Evolutionary conservation across 768 basidiomycete species (phyloP).

Genomic region (Infundibulicybe gibba): DNA sequence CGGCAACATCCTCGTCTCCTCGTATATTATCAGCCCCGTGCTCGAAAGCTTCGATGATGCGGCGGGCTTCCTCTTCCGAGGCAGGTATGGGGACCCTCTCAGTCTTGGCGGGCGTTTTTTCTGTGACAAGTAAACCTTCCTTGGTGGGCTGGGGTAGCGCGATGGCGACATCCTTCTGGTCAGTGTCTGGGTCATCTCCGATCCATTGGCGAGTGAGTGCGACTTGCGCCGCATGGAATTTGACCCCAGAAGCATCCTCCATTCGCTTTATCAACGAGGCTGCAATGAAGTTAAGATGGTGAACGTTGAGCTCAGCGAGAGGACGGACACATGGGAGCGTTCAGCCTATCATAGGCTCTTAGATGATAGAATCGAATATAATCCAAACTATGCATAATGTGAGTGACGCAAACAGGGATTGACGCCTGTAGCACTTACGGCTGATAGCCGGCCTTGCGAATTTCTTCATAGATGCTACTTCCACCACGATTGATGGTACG

Average conservation of each 20-base stretch:
- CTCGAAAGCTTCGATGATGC: conserved; percentile 73
- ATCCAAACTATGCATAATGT: conserved; percentile 46
- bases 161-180: conserved; percentile 53
- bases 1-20: conserved; percentile 63
- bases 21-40: conserved; percentile 50
- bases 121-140: conserved; percentile 45
- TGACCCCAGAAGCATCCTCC: conserved; percentile 72
- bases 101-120: conserved; percentile 47
- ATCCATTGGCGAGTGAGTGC: conserved; percentile 80
- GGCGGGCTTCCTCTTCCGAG: conserved; percentile 55
- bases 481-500: conserved; percentile 90
- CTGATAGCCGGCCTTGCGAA: conserved; percentile 73
- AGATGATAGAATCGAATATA: conserved; percentile 94
- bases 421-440: conserved; percentile 48
- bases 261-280: conserved; percentile 57
- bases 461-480: conserved; percentile 78
- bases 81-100: conserved; percentile 67
- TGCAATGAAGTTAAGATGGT: background rate
- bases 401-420: background rate
- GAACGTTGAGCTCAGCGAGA: background rate
- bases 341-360: conserved; percentile 87
- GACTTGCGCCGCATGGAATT: conserved; percentile 83
- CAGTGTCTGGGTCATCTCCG: conserved; percentile 37
- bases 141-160: conserved; percentile 48
- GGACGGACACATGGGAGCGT: conserved; percentile 38